Conservation (phyloP, 805 yeast species). For the Brettanomyces nanus region DNA sequence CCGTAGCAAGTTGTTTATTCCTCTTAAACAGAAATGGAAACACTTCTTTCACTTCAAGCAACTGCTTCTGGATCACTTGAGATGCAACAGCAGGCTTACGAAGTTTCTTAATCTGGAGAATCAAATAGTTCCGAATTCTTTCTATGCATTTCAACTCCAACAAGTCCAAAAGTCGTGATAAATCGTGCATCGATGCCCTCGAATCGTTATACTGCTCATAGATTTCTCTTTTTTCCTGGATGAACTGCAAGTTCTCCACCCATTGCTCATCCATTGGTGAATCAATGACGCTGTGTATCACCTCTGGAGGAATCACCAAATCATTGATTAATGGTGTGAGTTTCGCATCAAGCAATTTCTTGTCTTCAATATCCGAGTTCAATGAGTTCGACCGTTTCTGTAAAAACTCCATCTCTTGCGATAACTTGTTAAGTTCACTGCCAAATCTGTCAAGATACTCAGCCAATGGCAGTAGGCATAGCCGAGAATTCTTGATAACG, state of each 20-base stretch:
- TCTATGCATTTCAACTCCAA: constrained; percentile 61
- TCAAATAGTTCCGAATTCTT: constrained; percentile 62
- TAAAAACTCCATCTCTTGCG: constrained; percentile 53
- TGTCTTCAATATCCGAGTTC: constrained; percentile 37
- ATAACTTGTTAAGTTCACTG: constrained; percentile 43
- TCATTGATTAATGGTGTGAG: constrained; percentile 74
- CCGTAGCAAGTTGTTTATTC: constrained; percentile 57
- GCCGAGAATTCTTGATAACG: constrained; percentile 24
- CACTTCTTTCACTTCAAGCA: constrained; percentile 56
- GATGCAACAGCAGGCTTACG: constrained; percentile 62
- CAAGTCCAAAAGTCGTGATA: constrained; percentile 33
- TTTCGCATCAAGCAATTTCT: constrained; percentile 38
- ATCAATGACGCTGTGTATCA: constrained; percentile 47
- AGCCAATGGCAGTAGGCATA: constrained; percentile 36
- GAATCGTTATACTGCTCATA: constrained; percentile 31
- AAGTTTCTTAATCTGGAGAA: constrained; percentile 56
- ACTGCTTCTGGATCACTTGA: constrained; percentile 61
- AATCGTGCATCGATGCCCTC: constrained; percentile 16
- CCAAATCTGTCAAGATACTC: constrained; percentile 49
- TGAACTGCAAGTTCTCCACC: constrained; percentile 55
- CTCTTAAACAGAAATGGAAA: constrained; percentile 47
- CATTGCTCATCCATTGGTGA: constrained; percentile 54
- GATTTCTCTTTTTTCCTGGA: constrained; percentile 52
- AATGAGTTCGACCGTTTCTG: constrained; percentile 45
- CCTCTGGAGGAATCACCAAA: constrained; percentile 65